Base-by-base conservation (phyloP, 1,284 basidiomycete species). In the Takashimella tepidaria region DNA sequence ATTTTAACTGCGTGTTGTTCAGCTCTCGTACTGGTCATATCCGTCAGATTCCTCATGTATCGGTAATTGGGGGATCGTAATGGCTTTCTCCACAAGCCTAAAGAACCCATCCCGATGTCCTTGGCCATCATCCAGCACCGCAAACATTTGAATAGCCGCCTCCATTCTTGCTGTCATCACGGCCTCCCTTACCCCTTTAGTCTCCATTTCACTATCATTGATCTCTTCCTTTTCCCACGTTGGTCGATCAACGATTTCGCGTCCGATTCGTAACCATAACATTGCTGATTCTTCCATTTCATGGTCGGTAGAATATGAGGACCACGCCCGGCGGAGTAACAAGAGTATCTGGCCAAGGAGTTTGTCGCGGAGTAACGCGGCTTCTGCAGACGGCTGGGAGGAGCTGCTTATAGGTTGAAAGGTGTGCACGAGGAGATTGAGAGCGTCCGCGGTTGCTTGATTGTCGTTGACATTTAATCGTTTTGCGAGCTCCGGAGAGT, bases 31-130 rank as follows among this genome's bases (percentile, higher is more conserved):
- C 10, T 37, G 31, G 31, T 56, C 55, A 23, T n/a, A 24, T 48
- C 24, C 23, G 41, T 50, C 51, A 6, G 51, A 50, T 19, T 26
- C 47, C n/a, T 25, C 45, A 20, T 40, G 22, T 8, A 45, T 45
- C 2, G 53, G 54, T 24, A 26, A 22, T n/a, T 41, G 40, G 24
- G 47, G 47, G 16, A 47, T 25, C 13, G 53, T 45, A 41, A 68
- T 61, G 3, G 61, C 60, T 47, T 62, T 62, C 57, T 74, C 70
- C n/a, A 70, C 53, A 20, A 66, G 53, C n/a, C 66, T 53, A 58
- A 59, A 69, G 44, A 74, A 72, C n/a, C 46, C 57, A 10, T 60
- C 62, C n/a, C 53, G 46, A 5, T 41, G 52, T 19, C 31, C 41
- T 13, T 50, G 24, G 3, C 40, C 52, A 24, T 56, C 51, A 5